Evolutionary conservation across 768 basidiomycete species (phyloP).

Genomic region (Phaffia australis): DNA sequence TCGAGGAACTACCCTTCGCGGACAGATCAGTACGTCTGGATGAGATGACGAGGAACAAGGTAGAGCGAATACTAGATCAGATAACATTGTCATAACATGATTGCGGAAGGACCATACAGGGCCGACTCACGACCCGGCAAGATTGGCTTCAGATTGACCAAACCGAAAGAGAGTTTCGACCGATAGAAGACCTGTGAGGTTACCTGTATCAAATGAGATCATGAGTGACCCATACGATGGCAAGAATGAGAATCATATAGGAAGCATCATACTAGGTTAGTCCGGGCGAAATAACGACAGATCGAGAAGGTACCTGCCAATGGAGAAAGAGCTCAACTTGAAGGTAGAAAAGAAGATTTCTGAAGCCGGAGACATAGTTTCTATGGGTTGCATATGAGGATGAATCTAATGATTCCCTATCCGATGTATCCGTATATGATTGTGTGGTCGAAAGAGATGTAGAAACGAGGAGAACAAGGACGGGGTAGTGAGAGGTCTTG

Average conservation of each 20-base stretch:
- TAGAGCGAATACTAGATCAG: not conserved
- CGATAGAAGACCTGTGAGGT: constrained; percentile 22
- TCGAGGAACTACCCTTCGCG: constrained; percentile 46
- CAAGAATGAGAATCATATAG: constrained; percentile 43
- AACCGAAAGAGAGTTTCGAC: constrained; percentile 55
- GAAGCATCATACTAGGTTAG: constrained; percentile 43
- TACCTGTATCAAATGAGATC: constrained; percentile 1
- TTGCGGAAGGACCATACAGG: not conserved
- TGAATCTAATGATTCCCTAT: too few relatives aligned
- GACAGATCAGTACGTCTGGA: constrained; percentile 50
- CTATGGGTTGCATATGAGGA: too few relatives aligned
- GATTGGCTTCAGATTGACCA: constrained; percentile 91
- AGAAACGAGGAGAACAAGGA: too few relatives aligned
- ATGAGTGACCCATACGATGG: not conserved
- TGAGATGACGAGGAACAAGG: not conserved
- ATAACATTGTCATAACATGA: not conserved
- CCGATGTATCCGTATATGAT: too few relatives aligned
- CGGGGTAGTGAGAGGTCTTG: too few relatives aligned
- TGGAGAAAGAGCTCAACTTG: constrained; percentile 25
- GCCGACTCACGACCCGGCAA: constrained; percentile 74
- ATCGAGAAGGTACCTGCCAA: constrained; percentile 24
- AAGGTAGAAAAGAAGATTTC: constrained; percentile 32
- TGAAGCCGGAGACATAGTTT: constrained; percentile 1
- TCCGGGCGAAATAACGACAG: not conserved
- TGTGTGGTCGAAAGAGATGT: too few relatives aligned